Base-by-base conservation (phyloP, 176 grass and related monocot species). In the Hordeum marinum region DNA sequence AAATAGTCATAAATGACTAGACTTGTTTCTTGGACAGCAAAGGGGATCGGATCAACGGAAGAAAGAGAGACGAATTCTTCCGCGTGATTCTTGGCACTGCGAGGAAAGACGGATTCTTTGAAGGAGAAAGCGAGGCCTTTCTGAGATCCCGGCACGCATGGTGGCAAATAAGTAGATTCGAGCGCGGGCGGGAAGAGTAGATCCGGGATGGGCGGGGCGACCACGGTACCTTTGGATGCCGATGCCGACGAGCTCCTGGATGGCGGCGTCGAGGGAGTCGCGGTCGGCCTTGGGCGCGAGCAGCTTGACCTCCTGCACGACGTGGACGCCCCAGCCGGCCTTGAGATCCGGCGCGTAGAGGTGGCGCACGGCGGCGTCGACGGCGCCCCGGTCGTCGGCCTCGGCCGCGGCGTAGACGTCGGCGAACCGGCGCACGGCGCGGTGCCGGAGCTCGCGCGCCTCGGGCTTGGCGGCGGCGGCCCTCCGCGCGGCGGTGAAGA, bases 251-350 rank as follows among this genome's bases (percentile, higher is more conserved):
- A 98, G 93, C 83, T 95, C 93, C 63, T 85, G 86, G 79, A 96
- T 91, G 41, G 96, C 84, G 9, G 83, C 65, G 75, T 95, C 91
- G 63, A 98, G 75, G 36, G 23, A 40, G 11, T 85, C 41, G 70
- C 96, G 91, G 41, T 88, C 73, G 46, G 41, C 88, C 83, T 98
- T 98, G 42, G 18, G 80, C 10, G 90, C 96, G 17, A 98, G 96
- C 54, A 98, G 40, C 84, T 98, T 98, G 82, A 95, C 60, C 86
- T 98, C 96, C 83, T 98, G 96, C 72, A 98, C 93, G 18, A 98
- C 84, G 29, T 99, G 96, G 58, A 99, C 87, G 48, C 96, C 96
- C 93, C 96, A 99, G 3, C 96, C 96, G 20, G 91, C 82, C 59
- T 86, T 89, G 55, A 99, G 91, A 90, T 99, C 91, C 41, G 96